These are phyloP conservation scores for Penicillium fimorum DNA, from an alignment of 495 filamentous ascomycete species.

Conservation along the genomic window DNA sequence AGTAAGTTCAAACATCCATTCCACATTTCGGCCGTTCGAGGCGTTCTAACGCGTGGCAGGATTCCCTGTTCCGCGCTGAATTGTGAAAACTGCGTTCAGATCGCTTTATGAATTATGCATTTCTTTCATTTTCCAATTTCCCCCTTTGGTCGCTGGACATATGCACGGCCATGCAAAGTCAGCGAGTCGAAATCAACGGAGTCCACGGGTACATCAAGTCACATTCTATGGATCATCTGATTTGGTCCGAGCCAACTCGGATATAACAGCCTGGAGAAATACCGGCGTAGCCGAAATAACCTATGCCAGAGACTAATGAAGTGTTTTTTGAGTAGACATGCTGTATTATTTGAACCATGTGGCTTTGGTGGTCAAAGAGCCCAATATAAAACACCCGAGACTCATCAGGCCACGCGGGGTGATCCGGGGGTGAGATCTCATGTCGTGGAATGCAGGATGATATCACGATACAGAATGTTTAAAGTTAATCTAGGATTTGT, in stretches of 20 bases:
- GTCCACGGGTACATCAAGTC: background rate
- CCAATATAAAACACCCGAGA: background rate
- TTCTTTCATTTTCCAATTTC: background rate
- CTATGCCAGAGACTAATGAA: background rate
- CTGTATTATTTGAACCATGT: background rate
- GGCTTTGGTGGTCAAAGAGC: background rate
- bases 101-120: background rate
- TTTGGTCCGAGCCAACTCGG: background rate
- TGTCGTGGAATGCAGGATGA: background rate
- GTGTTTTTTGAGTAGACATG: background rate
- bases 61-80: background rate
- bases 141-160: background rate
- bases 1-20: conserved; percentile 21
- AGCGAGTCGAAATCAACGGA: background rate
- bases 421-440: background rate
- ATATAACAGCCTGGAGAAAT: background rate
- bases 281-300: background rate
- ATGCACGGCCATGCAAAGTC: background rate
- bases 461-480: background rate
- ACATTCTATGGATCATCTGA: background rate
- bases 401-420: background rate
- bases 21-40: background rate
- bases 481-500: background rate
- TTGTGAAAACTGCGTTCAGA: background rate
- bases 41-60: background rate